Base-by-base conservation (phyloP, 2,329 filamentous ascomycete species). In the Xylariaceae sp. region DNA sequence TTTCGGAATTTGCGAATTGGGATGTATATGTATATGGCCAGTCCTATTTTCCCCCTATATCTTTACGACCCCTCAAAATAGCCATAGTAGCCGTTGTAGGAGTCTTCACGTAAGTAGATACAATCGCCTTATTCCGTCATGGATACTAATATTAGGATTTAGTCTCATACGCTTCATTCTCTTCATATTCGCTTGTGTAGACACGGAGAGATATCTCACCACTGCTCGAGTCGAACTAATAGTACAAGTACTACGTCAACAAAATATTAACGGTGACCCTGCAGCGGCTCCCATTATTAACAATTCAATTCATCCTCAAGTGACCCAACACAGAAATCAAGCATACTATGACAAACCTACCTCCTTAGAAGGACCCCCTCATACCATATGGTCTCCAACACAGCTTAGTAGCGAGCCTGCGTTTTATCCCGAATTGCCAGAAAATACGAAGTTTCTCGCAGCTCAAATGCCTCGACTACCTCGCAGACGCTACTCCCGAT, bases 361-460 rank as follows among this genome's bases (percentile, higher is more conserved):
- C 16, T 29, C 44, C 3, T 17, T 33, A 6, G 34, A 41, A 17
- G 40, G 41, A 28, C 37, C 16, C 36, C 28, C 40, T 9, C 41
- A 24, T 5, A 28, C 12, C n/a, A 23, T 11, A 37, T 34, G 28
- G 12, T 37, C 56, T 9, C 24, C 33, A 5, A 28, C 40, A 8
- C 28, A 41, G 11, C 29, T 21, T 3, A 43, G 33, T 24, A 19
- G 24, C 29, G 41, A 41, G 19, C 34, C 45, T 12, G 26, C 19
- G 8, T 34, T 31, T 14, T 51, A 58, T 29, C 56, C 26, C 11
- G 56, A 55, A 51, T 28, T 55, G 14, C 51, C 51, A 7, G 56
- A 58, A 3, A 58, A 58, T n/a, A 33, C 46, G 34, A 58, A 58
- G 21, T 58, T 58, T 23, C n/a, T 55, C 14, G 51, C 14, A n/a